Evolutionary conservation across 2,329 filamentous ascomycete genomes (phyloP).

Genomic region (Ambrosiella xylebori): DNA sequence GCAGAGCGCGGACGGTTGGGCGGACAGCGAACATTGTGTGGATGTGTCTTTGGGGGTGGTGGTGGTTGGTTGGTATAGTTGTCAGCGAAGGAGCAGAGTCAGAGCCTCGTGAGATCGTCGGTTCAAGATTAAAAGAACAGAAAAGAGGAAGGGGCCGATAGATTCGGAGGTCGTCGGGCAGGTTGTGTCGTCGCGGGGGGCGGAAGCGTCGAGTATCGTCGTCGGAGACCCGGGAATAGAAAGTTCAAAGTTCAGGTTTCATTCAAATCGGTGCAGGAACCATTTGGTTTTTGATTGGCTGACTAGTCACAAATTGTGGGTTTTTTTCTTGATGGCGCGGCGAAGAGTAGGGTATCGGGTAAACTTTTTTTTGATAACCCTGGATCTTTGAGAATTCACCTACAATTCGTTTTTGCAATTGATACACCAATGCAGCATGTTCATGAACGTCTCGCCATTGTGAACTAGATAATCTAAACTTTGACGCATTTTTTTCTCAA

Average conservation of each 20-base stretch:
- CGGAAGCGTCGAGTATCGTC: constrained; percentile 5
- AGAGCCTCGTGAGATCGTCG: too few relatives aligned
- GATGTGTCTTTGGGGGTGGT: background rate
- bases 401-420: background rate
- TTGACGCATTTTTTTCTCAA: too few relatives aligned
- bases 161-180: background rate
- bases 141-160: background rate
- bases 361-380: background rate
- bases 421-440: background rate
- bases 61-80: background rate
- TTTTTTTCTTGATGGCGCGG: constrained; percentile 1
- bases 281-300: background rate
- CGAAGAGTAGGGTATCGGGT: background rate
- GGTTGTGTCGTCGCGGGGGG: background rate
- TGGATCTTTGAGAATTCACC: background rate
- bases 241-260: constrained; percentile 4
- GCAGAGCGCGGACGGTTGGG: constrained; percentile 25
- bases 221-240: background rate
- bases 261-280: background rate
- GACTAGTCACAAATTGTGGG: background rate
- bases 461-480: too few relatives aligned
- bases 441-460: too few relatives aligned
- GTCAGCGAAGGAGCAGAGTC: too few relatives aligned
- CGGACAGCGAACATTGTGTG: constrained; percentile 18
- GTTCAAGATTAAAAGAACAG: background rate